Evolutionary conservation across 345 rosid genomes (phyloP), one percentile per base, ranked within the genome.

Genomic region (Cardamine chenopodiifolia): DNA sequence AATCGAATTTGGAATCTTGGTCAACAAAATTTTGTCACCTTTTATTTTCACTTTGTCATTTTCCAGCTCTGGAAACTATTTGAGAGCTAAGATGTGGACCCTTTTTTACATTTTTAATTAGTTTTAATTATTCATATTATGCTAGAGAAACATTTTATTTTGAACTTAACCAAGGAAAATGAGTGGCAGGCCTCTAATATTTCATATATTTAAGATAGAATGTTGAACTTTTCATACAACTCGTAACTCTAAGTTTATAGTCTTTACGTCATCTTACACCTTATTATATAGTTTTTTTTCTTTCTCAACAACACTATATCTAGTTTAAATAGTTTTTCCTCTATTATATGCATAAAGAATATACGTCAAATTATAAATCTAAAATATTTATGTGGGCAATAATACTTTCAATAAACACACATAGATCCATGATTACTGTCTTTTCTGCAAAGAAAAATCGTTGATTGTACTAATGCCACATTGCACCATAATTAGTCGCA

Each of bases 161-260:
- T 11, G 10, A 39, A 37, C 6, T 35, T 44, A 35, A 39, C 45
- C 60, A 57, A 64, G 8, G 53, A 9, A 28, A 63, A 71, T 71
- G 71, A 71, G 77, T 65, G 80, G 80, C 31, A 65, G 28, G 49
- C 80, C 68, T 65, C 77, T 39, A 66, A 58, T 70, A 11, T 49
- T 58, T 71, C 53, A 20, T 57, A 17, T 35, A 26, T 47, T 50
- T 19, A 76, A 45, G 32, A 68, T 15, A 77, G 25, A 65, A 71
- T 48, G 72, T 71, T 66, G 72, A 72, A 71, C 55, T 66, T 66
- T 71, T 71, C 77, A 71, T 50, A 78, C 72, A 37, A 47, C 60
- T 76, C 31, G 39, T 12, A 55, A 54, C 66, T 62, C 64, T 48
- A 34, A 44, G 15, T 53, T 76, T 69, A n/a, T 75, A 60, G 23